A percentile compares a stretch with the other conserved stretches of the same genome.
Evolutionary conservation across 805 yeast genomes (phyloP).

Genomic region (Metschnikowia santaceciliae): DNA sequence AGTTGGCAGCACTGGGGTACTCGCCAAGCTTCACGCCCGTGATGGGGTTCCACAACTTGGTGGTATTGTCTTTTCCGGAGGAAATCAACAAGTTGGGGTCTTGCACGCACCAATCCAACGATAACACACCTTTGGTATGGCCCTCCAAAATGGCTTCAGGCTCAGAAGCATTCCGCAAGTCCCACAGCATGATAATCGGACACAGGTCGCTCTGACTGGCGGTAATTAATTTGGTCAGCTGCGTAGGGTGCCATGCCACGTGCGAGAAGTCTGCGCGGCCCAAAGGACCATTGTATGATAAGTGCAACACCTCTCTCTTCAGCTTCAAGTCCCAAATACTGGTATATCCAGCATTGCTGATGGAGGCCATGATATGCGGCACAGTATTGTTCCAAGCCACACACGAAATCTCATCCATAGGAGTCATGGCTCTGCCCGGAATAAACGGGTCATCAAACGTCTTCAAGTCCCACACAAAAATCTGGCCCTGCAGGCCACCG

Average conservation of each 20-base stretch:
- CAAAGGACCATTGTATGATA: conserved; percentile 59
- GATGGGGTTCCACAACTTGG: conserved; percentile 86
- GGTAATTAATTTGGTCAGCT: conserved; percentile 81
- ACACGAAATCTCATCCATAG: conserved; percentile 74
- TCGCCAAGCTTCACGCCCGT: conserved; percentile 71
- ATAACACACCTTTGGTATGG: conserved; percentile 82
- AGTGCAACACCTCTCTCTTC: conserved; percentile 82
- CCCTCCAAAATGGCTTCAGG: conserved; percentile 77
- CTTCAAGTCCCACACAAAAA: conserved; percentile 84
- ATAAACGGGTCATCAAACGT: conserved; percentile 53
- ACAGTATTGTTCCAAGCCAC: conserved; percentile 87
- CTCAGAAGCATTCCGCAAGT: conserved; percentile 86
- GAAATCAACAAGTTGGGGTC: conserved; percentile 79
- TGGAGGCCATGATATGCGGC: conserved; percentile 84
- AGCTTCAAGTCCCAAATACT: conserved; percentile 93
- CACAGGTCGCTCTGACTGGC: conserved; percentile 78
- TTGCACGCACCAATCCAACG: conserved; percentile 88
- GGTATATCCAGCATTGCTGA: conserved; percentile 80
- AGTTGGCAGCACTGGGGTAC: conserved; percentile 87
- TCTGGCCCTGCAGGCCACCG: conserved; percentile 87
- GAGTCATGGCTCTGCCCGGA: conserved; percentile 78
- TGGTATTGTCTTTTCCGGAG: conserved; percentile 89
- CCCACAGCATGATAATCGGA: conserved; percentile 88
- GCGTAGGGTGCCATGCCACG: conserved; percentile 93
- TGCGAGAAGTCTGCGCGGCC: conserved; percentile 68